These are phyloP conservation scores for Gillenia trifoliata DNA, from an alignment of 306 rosid species.

Conservation along the genomic window DNA sequence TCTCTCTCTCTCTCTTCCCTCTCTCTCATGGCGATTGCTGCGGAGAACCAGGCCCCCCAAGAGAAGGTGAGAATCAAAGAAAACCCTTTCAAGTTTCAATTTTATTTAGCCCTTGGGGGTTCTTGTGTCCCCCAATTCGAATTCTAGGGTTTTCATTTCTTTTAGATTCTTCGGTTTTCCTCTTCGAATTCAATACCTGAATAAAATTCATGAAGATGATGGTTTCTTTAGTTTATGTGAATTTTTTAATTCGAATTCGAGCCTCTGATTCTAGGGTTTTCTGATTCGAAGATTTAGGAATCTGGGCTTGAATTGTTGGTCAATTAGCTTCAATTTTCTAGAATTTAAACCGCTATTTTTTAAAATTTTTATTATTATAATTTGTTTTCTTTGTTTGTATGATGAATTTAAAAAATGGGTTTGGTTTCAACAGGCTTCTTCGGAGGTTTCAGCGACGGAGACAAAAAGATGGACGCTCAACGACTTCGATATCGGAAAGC, in stretches of 20 bases:
- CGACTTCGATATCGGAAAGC: constrained; percentile 93
- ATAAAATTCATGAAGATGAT: too few species aligned
- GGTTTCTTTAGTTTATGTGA: not conserved
- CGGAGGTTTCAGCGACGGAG: constrained; percentile 60
- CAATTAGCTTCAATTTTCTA: not conserved
- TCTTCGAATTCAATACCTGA: too few species aligned
- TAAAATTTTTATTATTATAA: not conserved
- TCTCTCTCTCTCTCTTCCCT: not conserved
- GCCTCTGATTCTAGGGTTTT: not conserved
- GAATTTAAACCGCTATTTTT: not conserved
- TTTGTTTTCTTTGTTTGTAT: not conserved
- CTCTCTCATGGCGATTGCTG: constrained; percentile 63
- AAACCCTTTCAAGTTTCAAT: not conserved
- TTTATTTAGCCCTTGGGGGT: not conserved
- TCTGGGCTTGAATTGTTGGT: not conserved
- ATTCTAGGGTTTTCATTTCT: constrained; percentile 18
- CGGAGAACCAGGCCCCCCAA: constrained; percentile 63
- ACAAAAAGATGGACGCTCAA: constrained; percentile 81
- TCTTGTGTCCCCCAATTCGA: constrained; percentile 4
- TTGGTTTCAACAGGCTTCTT: constrained; percentile 42
- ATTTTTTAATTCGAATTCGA: not conserved
- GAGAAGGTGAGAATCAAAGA: constrained; percentile 42
- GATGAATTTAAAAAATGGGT: constrained; percentile 5
- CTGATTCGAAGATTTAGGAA: not conserved
- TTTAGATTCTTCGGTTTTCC: not conserved